Evolutionary conservation across 2,329 filamentous ascomycete species (phyloP).

Genomic region (Aspergillus hiratsukae): DNA sequence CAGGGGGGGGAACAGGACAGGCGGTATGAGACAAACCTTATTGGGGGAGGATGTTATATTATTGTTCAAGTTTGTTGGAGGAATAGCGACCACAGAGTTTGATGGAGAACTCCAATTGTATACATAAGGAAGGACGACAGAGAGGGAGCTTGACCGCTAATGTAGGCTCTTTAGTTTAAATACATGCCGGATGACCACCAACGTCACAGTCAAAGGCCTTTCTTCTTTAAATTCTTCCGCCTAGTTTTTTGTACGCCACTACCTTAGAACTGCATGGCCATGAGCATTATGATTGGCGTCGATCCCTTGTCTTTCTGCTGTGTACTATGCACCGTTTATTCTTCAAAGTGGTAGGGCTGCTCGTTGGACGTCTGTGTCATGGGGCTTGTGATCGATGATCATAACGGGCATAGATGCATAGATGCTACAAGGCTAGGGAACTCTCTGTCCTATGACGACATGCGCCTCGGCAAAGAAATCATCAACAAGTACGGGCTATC

Average conservation of each 20-base stretch:
- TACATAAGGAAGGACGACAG: not conserved
- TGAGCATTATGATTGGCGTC: not conserved
- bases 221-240: not conserved
- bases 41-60: not conserved
- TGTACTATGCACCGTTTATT: not conserved
- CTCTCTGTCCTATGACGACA: constrained; percentile 14
- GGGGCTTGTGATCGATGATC: not conserved
- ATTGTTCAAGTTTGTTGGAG: not conserved
- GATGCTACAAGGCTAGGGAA: constrained; percentile 9
- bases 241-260: not conserved
- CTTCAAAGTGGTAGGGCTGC: not conserved
- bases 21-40: not conserved
- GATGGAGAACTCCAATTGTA: not conserved
- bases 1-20: not conserved
- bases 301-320: not conserved
- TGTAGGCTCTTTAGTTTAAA: not conserved
- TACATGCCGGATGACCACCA: not conserved
- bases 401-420: not conserved
- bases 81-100: not conserved
- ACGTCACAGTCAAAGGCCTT: not conserved
- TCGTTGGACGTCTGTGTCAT: not conserved
- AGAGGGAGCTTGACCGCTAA: not conserved
- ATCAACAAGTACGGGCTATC: not conserved
- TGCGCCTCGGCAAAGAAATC: constrained; percentile 11
- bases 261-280: too few species aligned